phyloP scores from a whole-genome alignment of 805 yeast genomes.

The Schwanniomyces vanrijiae region DNA sequence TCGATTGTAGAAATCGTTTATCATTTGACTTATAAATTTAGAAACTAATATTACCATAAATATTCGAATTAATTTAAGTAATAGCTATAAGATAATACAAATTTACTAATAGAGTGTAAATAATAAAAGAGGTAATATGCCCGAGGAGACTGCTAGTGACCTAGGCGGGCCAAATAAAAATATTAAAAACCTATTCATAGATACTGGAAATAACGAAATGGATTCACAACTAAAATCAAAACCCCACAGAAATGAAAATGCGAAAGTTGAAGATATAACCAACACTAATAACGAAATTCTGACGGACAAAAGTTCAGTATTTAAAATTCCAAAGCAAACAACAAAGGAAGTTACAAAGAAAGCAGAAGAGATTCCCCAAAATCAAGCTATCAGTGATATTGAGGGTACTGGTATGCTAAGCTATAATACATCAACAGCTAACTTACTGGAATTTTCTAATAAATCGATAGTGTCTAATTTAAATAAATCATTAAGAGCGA shows the following conservation, averaged over 20 bases:
- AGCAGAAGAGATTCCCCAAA: background rate
- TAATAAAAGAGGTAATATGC: background rate
- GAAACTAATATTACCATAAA: background rate
- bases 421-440: constrained; percentile 1
- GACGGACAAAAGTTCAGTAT: background rate
- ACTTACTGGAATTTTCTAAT: constrained; percentile 11
- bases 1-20: background rate
- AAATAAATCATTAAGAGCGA: constrained; percentile 43
- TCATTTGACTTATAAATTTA: no score
- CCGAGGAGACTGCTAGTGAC: constrained; percentile 1
- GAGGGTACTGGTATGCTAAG: constrained; percentile 2
- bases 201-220: background rate
- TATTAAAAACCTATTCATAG: constrained; percentile 8
- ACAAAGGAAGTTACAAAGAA: background rate
- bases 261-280: background rate
- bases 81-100: background rate
- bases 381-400: background rate
- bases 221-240: background rate
- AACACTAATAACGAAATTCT: background rate
- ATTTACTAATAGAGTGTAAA: background rate
- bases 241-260: background rate
- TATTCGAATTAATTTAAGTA: background rate
- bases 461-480: constrained; percentile 37
- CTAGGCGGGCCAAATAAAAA: constrained; percentile 5
- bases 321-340: background rate